Evolutionary conservation across 371 early-diverging fungal species (phyloP), one percentile per base, ranked within the genome.

Genomic region (Haplosporangium sp.): DNA sequence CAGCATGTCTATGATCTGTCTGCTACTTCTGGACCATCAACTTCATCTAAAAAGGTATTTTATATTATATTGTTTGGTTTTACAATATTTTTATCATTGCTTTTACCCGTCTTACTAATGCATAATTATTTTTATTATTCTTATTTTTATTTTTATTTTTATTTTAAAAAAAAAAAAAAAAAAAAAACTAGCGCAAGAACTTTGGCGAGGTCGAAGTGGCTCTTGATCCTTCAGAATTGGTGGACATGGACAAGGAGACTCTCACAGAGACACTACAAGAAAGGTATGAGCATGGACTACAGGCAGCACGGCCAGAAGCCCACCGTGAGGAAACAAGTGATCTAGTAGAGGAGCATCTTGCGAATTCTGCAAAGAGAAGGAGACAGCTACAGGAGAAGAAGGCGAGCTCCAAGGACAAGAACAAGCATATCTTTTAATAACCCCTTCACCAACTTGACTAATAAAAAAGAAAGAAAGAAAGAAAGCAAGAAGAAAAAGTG

Each of bases 1-100:
- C 93, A 95, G 76, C 96, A 95, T 76, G 93, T 93, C 10, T 98
- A 98, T 72, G 96, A 97, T 71, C 63, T 97, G 56, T 81, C 91
- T 17, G 73, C 85, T 3, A 82, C 87, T 2, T 17, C 55, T 39
- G 53, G 76, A 1, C 58, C 65, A 19, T 67, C 71, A 17, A n/a
- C 71, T 34, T 67, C 76, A 1, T 65, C 68, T 37, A 69, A 72
- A 58, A 84, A 75, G 64, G 72, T 75, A 27, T 27, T 27, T 27
- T 27, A 27, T 27, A 27, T 27, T 27, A 27, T 27, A 27, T 1
- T 27, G 1, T 27, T 27, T 27, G 27, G 27, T 27, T 27, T 27
- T 27, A 27, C 27, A 27, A 27, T 27, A 27, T 27, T 27, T 27
- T 27, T 27, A 27, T 27, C 27, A 27, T 27, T 27, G 27, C 27